phyloP scores from a whole-genome alignment of 2,329 filamentous ascomycete genomes.

The Cucurbitaria berberidis region DNA sequence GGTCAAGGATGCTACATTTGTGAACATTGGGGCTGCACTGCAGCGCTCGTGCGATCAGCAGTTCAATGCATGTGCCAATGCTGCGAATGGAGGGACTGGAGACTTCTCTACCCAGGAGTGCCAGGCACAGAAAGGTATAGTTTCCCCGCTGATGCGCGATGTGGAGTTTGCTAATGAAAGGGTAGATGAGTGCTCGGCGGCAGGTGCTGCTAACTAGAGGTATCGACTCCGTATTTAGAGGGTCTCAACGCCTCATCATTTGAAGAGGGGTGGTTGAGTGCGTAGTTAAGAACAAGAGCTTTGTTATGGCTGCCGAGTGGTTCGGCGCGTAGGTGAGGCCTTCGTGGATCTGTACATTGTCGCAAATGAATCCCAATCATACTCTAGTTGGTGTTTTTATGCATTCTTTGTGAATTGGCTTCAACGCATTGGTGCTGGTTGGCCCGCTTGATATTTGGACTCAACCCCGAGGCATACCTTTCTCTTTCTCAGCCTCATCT shows the following conservation, averaged over 20 bases:
- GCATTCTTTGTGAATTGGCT: background rate
- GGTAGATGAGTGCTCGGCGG: slow-evolving; percentile 10
- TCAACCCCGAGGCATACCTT: slow-evolving; percentile 8
- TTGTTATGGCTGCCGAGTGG: background rate
- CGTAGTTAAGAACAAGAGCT: background rate
- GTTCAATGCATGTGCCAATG: slow-evolving; percentile 65
- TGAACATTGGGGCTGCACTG: slow-evolving; percentile 61
- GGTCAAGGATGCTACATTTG: slow-evolving; percentile 54
- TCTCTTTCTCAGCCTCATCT: slow-evolving; percentile 27
- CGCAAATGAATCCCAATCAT: background rate
- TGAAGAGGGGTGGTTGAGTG: background rate
- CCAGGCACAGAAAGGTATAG: slow-evolving; percentile 58
- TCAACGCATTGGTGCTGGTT: background rate
- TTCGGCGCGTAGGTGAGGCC: slow-evolving; percentile 2
- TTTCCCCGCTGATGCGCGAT: background rate
- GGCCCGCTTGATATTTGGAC: background rate
- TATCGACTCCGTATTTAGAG: background rate
- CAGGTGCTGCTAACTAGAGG: slow-evolving; percentile 1
- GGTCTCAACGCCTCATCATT: background rate
- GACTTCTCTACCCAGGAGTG: slow-evolving; percentile 59
- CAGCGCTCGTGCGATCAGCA: slow-evolving; percentile 69
- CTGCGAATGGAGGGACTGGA: slow-evolving; percentile 59
- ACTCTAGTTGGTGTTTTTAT: background rate
- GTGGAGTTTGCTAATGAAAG: background rate
- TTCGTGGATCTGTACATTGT: background rate